Conservation (phyloP, 208 protist genomes). For the Crithidia sp. region DNA sequence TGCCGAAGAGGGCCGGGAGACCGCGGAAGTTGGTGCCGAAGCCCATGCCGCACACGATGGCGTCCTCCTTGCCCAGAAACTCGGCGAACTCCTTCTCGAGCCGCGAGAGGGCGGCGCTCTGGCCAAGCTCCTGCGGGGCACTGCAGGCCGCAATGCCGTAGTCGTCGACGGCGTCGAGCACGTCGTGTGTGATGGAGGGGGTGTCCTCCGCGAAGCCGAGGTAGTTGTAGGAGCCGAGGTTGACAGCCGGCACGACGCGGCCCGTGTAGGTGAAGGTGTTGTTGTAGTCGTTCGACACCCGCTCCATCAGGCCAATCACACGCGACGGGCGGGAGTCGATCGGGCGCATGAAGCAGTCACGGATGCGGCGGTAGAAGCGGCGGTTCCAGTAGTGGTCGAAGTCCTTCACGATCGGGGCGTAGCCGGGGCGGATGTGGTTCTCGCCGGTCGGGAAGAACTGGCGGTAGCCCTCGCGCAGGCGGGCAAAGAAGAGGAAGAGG, state of each 20-base stretch:
- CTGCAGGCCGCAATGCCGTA: conserved; percentile 83
- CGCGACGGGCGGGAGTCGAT: conserved; percentile 93
- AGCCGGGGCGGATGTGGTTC: conserved; percentile 61
- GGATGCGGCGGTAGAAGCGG: conserved; percentile 92
- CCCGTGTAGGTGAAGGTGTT: conserved; percentile 88
- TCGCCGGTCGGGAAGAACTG: conserved; percentile 47
- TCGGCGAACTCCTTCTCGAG: conserved; percentile 94
- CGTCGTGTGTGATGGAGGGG: conserved; percentile 77
- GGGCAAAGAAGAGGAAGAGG: conserved; percentile 56
- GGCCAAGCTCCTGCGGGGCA: conserved; percentile 68
- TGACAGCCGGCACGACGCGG: conserved; percentile 85
- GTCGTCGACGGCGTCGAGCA: conserved; percentile 80
- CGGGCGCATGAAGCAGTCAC: conserved; percentile 91
- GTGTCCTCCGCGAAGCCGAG: conserved; percentile 97
- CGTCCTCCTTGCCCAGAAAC: conserved; percentile 94
- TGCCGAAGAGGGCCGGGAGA: conserved; percentile 94
- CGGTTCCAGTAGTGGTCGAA: conserved; percentile 96
- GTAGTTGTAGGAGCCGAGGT: conserved; percentile 99
- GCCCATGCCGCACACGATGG: conserved; percentile 95
- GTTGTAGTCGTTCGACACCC: conserved; percentile 88
- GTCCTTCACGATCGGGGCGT: conserved; percentile 95
- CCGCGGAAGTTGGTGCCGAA: conserved; percentile 91
- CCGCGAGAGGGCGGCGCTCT: conserved; percentile 46
- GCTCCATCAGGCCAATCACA: conserved; percentile 94
- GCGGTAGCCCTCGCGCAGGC: conserved; percentile 61